Conservation (phyloP, 2,329 filamentous ascomycete species). For the Rugonectria rugulosa region DNA sequence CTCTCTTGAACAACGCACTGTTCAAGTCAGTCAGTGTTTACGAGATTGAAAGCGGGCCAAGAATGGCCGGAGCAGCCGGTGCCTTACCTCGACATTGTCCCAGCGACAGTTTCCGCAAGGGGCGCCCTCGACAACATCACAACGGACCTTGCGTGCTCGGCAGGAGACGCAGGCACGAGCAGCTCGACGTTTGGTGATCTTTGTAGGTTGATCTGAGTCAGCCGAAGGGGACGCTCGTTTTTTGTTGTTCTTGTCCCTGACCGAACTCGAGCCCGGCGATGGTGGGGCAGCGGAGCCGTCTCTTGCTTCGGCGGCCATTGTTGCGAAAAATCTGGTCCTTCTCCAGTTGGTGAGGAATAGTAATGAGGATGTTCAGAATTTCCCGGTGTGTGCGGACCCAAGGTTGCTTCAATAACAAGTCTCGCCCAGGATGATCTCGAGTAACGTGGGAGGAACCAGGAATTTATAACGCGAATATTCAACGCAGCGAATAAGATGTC, state of each 20-base stretch:
- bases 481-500: conserved; percentile 7
- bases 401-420: background rate
- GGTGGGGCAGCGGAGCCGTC: conserved; percentile 37
- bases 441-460: background rate
- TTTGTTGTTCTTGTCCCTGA: conserved; percentile 41
- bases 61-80: conserved; percentile 12
- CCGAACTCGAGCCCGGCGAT: conserved; percentile 41
- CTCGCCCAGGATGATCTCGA: background rate
- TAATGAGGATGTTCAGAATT: background rate
- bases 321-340: conserved; percentile 10
- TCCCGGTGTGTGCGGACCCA: background rate
- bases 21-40: conserved; percentile 28
- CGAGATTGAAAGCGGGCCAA: conserved; percentile 19
- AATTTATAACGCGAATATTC: conserved; percentile 13
- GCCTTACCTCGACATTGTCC: conserved; percentile 72
- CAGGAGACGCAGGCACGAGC: conserved; percentile 91
- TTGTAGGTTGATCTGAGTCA: conserved; percentile 48
- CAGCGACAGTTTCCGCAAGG: conserved; percentile 88
- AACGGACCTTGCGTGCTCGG: conserved; percentile 87
- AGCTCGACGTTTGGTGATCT: conserved; percentile 79
- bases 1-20: conserved; percentile 78
- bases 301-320: conserved; percentile 34
- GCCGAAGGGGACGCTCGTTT: conserved; percentile 44
- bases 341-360: background rate
- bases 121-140: conserved; percentile 88